These are phyloP conservation scores for Paramecium primaurelia DNA, from an alignment of 73 alveolate genomes.

Conservation along the genomic window DNA sequence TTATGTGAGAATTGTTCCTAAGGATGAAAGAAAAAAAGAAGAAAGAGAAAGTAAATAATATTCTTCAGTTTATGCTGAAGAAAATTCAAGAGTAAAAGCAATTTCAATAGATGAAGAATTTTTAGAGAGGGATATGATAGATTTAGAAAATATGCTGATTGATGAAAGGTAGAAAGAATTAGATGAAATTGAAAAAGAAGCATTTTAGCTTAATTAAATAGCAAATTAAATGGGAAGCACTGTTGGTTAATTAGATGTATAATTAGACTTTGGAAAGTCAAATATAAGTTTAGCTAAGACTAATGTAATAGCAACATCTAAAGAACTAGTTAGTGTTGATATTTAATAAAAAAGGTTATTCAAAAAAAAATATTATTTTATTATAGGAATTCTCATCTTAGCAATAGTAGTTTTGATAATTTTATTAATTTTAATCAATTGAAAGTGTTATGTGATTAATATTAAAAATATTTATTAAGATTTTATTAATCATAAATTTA, in stretches of 20 bases:
- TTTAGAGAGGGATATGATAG: neutral
- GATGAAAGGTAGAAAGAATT: constrained; percentile 4
- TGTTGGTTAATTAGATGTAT: neutral
- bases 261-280: neutral
- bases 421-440: neutral
- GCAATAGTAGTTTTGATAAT: neutral
- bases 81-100: neutral
- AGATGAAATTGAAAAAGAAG: neutral
- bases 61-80: neutral
- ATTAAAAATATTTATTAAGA: neutral
- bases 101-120: neutral
- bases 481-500: neutral
- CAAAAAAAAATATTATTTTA: neutral
- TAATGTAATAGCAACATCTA: neutral
- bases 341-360: neutral
- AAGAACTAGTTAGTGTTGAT: neutral
- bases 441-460: neutral
- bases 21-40: neutral
- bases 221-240: neutral
- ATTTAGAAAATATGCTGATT: neutral
- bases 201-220: neutral
- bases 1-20: neutral
- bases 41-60: neutral
- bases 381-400: neutral
- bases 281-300: neutral